Percentiles rank a stretch among this genome's conserved stretches.
Evolutionary conservation across 768 basidiomycete genomes (phyloP).

Genomic region (Agrocybe chaxingu): DNA sequence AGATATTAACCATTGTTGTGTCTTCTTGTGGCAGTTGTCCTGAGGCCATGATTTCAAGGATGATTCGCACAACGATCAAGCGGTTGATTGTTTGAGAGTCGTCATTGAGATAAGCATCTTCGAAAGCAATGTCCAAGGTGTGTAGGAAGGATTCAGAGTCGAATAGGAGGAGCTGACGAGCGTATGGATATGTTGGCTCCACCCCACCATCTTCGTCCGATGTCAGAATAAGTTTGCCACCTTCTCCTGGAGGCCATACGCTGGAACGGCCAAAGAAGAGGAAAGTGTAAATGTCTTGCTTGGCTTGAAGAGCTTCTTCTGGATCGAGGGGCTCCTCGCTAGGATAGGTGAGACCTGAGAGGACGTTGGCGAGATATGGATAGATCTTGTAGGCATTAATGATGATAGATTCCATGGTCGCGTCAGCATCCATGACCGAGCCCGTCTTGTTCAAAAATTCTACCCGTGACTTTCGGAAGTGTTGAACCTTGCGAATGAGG

Average conservation of each 20-base stretch:
- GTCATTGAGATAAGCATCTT: slow-evolving; percentile 88
- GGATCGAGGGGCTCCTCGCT: slow-evolving; percentile 68
- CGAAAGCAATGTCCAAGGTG: slow-evolving; percentile 90
- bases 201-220: slow-evolving; percentile 68
- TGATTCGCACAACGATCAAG: slow-evolving; percentile 76
- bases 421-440: slow-evolving; percentile 24
- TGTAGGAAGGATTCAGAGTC: slow-evolving; percentile 95
- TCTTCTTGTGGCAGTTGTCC: slow-evolving; percentile 56
- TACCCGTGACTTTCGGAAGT: slow-evolving; percentile 39
- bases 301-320: slow-evolving; percentile 67
- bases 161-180: slow-evolving; percentile 77
- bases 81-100: slow-evolving; percentile 64
- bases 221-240: slow-evolving; percentile 72
- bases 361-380: slow-evolving; percentile 76
- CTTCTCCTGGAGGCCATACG: slow-evolving; percentile 73
- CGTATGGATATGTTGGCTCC: slow-evolving; percentile 89
- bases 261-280: slow-evolving; percentile 80
- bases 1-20: slow-evolving; percentile 87
- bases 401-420: slow-evolving; percentile 51
- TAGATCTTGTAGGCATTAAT: slow-evolving; percentile 90
- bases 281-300: slow-evolving; percentile 74
- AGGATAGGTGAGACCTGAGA: slow-evolving; percentile 86
- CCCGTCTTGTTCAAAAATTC: slow-evolving; percentile 27
- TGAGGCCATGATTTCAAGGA: slow-evolving; percentile 73
- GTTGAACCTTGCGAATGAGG: slow-evolving; percentile 69